Conservation (phyloP, 140 eudicot genomes). For the Ambrosia hybrid region DNA sequence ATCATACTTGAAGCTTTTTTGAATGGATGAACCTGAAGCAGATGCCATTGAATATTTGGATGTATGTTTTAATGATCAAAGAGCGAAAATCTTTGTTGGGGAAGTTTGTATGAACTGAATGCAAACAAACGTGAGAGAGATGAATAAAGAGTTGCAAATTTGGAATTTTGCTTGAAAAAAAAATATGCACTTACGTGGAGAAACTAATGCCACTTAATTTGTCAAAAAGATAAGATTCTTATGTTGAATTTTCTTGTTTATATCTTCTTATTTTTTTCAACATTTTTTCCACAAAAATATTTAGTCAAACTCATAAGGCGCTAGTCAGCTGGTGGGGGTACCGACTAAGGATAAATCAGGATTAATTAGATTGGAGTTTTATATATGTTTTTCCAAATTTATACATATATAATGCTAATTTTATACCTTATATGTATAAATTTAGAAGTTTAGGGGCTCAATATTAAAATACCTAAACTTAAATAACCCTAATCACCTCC, state of each 20-base stretch:
- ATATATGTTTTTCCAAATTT: too few species aligned
- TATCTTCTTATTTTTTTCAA: not conserved
- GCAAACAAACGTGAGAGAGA: not conserved
- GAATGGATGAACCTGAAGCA: slow-evolving; percentile 13
- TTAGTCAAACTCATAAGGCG: not conserved
- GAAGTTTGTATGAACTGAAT: not conserved
- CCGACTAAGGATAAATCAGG: too few species aligned
- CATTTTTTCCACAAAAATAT: not conserved
- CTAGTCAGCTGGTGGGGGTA: too few species aligned
- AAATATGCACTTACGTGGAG: not conserved
- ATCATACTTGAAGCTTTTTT: slow-evolving; percentile 20
- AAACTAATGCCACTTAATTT: not conserved
- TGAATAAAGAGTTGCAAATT: not conserved
- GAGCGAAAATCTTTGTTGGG: not conserved
- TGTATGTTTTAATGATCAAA: not conserved
- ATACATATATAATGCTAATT: too few species aligned
- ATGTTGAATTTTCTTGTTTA: not conserved
- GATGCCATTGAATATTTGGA: slow-evolving; percentile 22
- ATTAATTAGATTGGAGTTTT: too few species aligned
- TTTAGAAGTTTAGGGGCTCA: too few species aligned
- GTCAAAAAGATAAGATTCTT: not conserved
- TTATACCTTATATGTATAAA: too few species aligned
- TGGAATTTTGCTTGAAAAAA: not conserved
- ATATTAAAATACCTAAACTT: too few species aligned
- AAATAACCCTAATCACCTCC: too few species aligned